Conservation (phyloP, 2,329 filamentous ascomycete species). For the Botrytis porri region DNA sequence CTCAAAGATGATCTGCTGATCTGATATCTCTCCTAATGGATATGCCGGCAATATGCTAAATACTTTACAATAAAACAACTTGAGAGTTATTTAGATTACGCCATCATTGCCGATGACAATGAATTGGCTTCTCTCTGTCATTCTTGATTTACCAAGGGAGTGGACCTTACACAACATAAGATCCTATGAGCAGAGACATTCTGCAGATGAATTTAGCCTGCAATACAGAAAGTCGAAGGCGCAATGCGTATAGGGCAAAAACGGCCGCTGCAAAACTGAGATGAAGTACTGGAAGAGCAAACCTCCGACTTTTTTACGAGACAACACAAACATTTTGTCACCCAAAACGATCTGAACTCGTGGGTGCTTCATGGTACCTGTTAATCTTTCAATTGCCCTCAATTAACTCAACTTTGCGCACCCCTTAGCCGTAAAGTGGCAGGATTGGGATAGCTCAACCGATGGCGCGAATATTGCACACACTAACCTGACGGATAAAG, state of each 20-base stretch:
- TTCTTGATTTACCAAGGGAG: background rate
- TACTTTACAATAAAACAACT: background rate
- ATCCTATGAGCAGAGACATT: background rate
- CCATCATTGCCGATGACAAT: background rate
- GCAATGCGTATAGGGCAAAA: background rate
- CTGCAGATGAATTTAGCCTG: background rate
- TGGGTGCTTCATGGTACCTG: slow-evolving; percentile 1
- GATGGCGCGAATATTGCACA: background rate
- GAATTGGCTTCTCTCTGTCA: background rate
- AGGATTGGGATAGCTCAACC: background rate
- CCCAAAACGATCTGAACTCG: background rate
- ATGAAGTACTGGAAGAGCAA: background rate
- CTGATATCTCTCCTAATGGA: background rate
- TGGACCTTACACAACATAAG: slow-evolving; percentile 1
- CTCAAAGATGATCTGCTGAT: slow-evolving; percentile 8
- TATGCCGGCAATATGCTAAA: slow-evolving; percentile 7
- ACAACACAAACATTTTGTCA: background rate
- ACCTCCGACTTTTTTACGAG: background rate
- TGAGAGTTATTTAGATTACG: background rate
- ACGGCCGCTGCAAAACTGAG: background rate
- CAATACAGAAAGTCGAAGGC: background rate
- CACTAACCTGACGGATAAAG: background rate
- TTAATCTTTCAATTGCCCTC: background rate
- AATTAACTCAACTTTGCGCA: background rate
- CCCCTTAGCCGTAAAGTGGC: background rate